These are phyloP conservation scores for Quercus lobata DNA, from an alignment of 331 rosid species.

Conservation along the genomic window DNA sequence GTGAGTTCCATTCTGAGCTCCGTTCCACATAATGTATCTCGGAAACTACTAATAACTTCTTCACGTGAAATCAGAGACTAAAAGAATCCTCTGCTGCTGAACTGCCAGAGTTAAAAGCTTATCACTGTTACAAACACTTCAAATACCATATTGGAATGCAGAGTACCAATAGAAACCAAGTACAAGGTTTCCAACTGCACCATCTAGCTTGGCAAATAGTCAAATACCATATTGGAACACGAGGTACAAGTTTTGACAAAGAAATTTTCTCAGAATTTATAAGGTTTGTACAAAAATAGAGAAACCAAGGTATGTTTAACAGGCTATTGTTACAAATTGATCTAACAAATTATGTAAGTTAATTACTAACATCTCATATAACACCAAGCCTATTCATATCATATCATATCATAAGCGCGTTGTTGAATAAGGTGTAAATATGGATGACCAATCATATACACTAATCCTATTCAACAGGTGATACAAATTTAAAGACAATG, in stretches of 20 bases:
- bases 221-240: background rate
- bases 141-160: background rate
- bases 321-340: background rate
- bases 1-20: slow-evolving; percentile 45
- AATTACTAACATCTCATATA: background rate
- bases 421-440: background rate
- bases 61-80: background rate
- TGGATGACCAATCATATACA: background rate
- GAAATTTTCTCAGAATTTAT: background rate
- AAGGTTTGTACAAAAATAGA: background rate
- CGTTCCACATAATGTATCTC: slow-evolving; percentile 37
- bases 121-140: background rate
- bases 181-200: too few relatives aligned
- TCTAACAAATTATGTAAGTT: background rate
- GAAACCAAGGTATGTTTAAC: background rate
- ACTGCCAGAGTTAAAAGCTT: slow-evolving; percentile 18
- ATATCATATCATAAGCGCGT: background rate
- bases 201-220: too few relatives aligned
- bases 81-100: slow-evolving; percentile 6
- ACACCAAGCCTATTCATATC: background rate
- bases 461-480: background rate
- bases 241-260: background rate
- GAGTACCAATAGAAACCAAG: background rate
- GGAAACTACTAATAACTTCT: background rate
- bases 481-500: background rate